These are phyloP conservation scores for Leccinum disarticulatum DNA, from an alignment of 768 basidiomycete species.

Conservation along the genomic window DNA sequence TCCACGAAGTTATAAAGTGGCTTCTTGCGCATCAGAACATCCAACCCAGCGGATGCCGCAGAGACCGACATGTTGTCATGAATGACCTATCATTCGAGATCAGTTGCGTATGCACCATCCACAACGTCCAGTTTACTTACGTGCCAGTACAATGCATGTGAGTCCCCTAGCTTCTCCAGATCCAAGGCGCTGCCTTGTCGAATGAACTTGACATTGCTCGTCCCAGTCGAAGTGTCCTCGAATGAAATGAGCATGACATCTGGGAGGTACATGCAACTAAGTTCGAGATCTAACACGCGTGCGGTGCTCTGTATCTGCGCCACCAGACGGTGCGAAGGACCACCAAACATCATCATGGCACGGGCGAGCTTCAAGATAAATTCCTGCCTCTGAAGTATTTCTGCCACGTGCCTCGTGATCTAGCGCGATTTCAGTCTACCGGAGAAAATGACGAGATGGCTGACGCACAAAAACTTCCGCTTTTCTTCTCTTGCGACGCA, in stretches of 20 bases:
- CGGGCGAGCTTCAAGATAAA: constrained; percentile 83
- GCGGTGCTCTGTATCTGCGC: constrained; percentile 80
- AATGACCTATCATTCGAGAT: constrained; percentile 54
- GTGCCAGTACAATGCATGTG: constrained; percentile 74
- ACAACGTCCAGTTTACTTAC: constrained; percentile 33
- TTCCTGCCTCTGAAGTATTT: constrained; percentile 77
- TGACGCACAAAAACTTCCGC: constrained; percentile 71
- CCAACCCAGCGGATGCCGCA: constrained; percentile 68
- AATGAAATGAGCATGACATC: constrained; percentile 81
- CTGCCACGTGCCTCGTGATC: constrained; percentile 84
- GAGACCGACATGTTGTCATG: constrained; percentile 77
- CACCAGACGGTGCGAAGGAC: constrained; percentile 79
- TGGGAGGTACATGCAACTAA: constrained; percentile 72
- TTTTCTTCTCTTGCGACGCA: constrained; percentile 60
- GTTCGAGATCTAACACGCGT: constrained; percentile 71
- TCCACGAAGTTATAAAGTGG: too few species aligned
- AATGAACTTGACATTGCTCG: constrained; percentile 78
- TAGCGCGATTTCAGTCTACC: constrained; percentile 24
- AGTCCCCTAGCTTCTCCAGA: constrained; percentile 71
- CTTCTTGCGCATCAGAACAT: constrained; percentile 66
- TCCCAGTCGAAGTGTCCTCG: constrained; percentile 76
- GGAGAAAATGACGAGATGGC: background rate
- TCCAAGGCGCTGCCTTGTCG: constrained; percentile 71
- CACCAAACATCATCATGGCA: constrained; percentile 89
- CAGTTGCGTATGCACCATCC: background rate